Base-by-base conservation (phyloP, 2,329 filamentous ascomycete species). In the Chaetomium strumarium region DNA sequence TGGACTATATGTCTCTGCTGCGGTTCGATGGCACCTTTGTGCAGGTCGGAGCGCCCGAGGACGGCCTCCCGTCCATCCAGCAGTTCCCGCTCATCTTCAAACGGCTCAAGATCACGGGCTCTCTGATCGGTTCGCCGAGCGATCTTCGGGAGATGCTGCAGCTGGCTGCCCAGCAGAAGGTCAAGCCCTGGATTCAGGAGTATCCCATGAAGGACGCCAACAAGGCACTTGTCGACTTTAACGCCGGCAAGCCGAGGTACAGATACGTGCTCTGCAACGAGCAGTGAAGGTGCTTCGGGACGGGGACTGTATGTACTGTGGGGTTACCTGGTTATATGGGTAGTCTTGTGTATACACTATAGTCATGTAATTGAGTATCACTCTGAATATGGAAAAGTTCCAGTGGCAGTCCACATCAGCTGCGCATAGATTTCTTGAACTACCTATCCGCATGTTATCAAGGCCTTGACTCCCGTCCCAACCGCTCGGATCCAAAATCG, bases 81-180 rank as follows among this genome's bases (percentile, higher is more conserved):
- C 79, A 78, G 7, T 82, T 79, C 60, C 70, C 76, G 3, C 67
- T 88, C 52, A 80, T 87, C 46, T 67, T 65, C 44, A 82, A 81
- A 62, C 75, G 78, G 4, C 63, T 75, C 37, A 76, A 73, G 61
- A 64, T 83, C 19, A 75, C 72, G 1, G 80, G 79, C 8, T 63
- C 60, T 19, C 29, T 58, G 41, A 66, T 81, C 55, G 79, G 80
- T 2, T 69, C 73, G n/a, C 80, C 81, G 0, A 63, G 63, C 41
- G 77, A 85, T 59, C 84, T 85, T 53, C 67, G 73, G 46, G 76
- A 82, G 60, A 85, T 86, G 82, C 61, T 86, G 52, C 59, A 76
- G 51, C 73, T 85, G 52, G 81, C 78, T 8, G 80, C 72, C 0
- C 75, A 81, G 49, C 77, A 83, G 67, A 73, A 75, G 8, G 68